Conservation (phyloP, 805 yeast genomes). For the Candida verbasci region DNA sequence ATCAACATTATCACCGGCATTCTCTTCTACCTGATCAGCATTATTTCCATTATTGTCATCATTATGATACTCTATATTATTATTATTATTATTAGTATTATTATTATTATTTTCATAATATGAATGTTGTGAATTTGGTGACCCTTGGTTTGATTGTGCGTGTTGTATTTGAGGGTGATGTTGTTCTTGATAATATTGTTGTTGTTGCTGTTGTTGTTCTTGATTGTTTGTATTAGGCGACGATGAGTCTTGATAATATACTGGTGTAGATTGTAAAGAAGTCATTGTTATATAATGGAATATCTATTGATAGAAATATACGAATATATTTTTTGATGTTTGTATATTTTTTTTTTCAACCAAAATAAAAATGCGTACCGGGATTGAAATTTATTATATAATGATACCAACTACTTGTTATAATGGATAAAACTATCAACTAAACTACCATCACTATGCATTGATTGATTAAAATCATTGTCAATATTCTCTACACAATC, state of each 20-base stretch:
- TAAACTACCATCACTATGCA: neutral
- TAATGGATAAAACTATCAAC: neutral
- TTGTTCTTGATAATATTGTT: neutral
- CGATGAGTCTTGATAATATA: conserved; percentile 22
- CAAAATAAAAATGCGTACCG: neutral
- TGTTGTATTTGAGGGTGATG: neutral
- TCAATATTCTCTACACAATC: conserved; percentile 26
- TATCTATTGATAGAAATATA: neutral
- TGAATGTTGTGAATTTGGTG: neutral
- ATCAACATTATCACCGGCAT: neutral
- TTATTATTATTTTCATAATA: conserved; percentile 1
- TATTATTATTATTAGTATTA: conserved; percentile 1
- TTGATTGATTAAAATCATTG: neutral
- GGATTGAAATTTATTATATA: too few species aligned
- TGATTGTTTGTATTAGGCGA: neutral
- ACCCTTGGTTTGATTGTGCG: neutral
- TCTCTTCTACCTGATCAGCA: neutral
- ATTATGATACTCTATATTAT: neutral
- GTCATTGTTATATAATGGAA: conserved; percentile 15
- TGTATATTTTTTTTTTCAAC: neutral
- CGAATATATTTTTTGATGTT: neutral
- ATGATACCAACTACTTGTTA: too few species aligned
- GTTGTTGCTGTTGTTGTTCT: neutral
- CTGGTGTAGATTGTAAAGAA: conserved; percentile 25
- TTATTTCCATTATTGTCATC: neutral